phyloP scores from a whole-genome alignment of 805 yeast species.

The Ogataea dorogensis region DNA sequence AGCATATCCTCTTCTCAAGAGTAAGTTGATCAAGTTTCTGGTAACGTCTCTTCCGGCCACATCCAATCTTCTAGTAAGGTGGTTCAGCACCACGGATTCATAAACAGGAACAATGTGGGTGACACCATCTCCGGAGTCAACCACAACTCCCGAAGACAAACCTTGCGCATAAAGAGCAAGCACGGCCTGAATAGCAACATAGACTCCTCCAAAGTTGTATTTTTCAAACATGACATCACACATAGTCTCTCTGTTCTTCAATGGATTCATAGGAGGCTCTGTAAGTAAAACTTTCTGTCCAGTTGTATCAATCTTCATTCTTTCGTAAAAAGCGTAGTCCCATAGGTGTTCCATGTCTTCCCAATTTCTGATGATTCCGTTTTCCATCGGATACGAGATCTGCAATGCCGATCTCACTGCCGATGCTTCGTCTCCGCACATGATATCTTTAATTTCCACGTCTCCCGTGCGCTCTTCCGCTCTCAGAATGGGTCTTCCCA shows the following conservation, averaged over 20 bases:
- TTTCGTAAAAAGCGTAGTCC: conserved; percentile 95
- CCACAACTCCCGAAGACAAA: conserved; percentile 93
- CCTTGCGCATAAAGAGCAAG: conserved; percentile 97
- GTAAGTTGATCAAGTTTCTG: conserved; percentile 85
- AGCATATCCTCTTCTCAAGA: conserved; percentile 95
- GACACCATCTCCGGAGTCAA: conserved; percentile 98
- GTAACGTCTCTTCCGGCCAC: conserved; percentile 99
- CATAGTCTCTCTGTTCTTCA: conserved; percentile 87
- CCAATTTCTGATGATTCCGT: conserved; percentile 96
- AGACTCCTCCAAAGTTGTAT: conserved; percentile 87
- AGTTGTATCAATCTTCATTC: conserved; percentile 71
- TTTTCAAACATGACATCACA: conserved; percentile 91
- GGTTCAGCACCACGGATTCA: conserved; percentile 94
- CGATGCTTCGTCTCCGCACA: conserved; percentile 97
- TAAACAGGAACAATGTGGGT: conserved; percentile 98
- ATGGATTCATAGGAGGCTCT: conserved; percentile 98
- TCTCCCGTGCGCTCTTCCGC: conserved; percentile 88
- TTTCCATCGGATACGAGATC: conserved; percentile 97
- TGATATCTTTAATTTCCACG: conserved; percentile 85
- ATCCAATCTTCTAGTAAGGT: conserved; percentile 86
- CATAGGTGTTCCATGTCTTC: conserved; percentile 98
- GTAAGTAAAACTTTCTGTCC: conserved; percentile 85
- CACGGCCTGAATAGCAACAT: conserved; percentile 97
- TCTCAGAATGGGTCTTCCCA: conserved; percentile 93
- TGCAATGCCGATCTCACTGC: conserved; percentile 87